phyloP scores from a whole-genome alignment of 495 filamentous ascomycete species.

The Hamigera avellanea region DNA sequence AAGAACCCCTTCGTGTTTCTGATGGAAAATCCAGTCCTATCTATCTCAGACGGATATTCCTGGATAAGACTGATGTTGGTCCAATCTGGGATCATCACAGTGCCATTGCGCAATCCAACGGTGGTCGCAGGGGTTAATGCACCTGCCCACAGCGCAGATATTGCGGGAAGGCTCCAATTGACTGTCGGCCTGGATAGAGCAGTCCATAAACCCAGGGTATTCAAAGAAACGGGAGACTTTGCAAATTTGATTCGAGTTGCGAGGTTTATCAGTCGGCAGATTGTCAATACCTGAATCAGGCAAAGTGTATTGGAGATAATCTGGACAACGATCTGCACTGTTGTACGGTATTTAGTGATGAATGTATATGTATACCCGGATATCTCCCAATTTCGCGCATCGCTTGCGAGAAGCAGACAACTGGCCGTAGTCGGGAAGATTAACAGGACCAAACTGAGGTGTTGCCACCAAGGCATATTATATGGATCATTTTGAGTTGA shows the following conservation, averaged over 20 bases:
- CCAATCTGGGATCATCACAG: slow-evolving; percentile 14
- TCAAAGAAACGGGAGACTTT: slow-evolving; percentile 4
- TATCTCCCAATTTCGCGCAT: slow-evolving; percentile 4
- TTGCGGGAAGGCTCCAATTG: slow-evolving; percentile 4
- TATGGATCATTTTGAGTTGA: no score
- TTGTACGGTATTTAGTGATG: slow-evolving; percentile 6
- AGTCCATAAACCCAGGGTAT: slow-evolving; percentile 11
- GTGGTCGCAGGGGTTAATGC: slow-evolving; percentile 18
- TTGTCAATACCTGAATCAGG: slow-evolving; percentile 2
- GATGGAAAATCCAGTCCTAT: slow-evolving; percentile 6
- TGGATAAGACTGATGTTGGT: slow-evolving; percentile 11
- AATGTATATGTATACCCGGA: slow-evolving; percentile 2
- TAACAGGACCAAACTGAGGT: no score
- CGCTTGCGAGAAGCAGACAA: slow-evolving; percentile 3
- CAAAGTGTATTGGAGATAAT: slow-evolving; percentile 6
- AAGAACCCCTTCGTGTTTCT: slow-evolving; percentile 16
- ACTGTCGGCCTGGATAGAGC: slow-evolving; percentile 1
- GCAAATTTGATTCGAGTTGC: slow-evolving; percentile 5
- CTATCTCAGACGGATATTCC: slow-evolving; percentile 8
- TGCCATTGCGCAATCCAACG: slow-evolving; percentile 1
- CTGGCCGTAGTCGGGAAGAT: no score
- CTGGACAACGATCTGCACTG: slow-evolving; percentile 12
- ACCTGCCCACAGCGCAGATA: slow-evolving; percentile 24
- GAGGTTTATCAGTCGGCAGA: slow-evolving; percentile 5
- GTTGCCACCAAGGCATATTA: no score